A percentile compares a stretch with the other conserved stretches of the same genome.
Evolutionary conservation across 352 stramenopile genomes (phyloP).

Genomic region (Pythium dissotocum): DNA sequence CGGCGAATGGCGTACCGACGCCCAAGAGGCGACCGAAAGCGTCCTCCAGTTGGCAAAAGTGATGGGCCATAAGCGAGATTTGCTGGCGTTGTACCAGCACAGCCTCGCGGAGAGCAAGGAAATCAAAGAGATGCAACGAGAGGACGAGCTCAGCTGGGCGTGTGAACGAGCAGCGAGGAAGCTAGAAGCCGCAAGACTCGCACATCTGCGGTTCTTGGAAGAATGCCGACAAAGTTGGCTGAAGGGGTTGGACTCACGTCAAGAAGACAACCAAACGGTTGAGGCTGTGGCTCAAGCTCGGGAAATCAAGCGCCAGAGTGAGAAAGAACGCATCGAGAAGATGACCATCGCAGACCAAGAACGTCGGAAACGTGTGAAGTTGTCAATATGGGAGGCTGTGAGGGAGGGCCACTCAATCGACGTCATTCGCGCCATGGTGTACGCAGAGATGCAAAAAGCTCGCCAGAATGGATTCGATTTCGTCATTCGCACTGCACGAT

Average conservation of each 20-base stretch:
- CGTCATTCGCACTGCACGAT: constrained; percentile 43
- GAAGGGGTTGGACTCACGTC: constrained; percentile 37
- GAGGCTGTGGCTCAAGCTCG: constrained; percentile 18
- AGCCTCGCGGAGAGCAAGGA: constrained; percentile 32
- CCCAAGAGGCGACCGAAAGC: constrained; percentile 31
- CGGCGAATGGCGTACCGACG: constrained; percentile 48
- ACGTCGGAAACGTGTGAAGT: constrained; percentile 33
- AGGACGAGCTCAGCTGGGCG: constrained; percentile 36
- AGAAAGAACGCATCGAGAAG: constrained; percentile 9
- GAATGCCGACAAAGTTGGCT: constrained; percentile 35
- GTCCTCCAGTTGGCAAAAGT: constrained; percentile 36
- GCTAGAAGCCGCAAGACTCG: not conserved
- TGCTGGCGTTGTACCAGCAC: constrained; percentile 35
- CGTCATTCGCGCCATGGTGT: constrained; percentile 50
- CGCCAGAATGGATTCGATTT: constrained; percentile 62
- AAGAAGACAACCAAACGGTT: constrained; percentile 29
- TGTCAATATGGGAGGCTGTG: constrained; percentile 72
- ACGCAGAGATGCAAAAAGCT: constrained; percentile 64
- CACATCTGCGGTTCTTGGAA: constrained; percentile 18
- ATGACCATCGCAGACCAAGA: constrained; percentile 1
- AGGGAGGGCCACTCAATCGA: constrained; percentile 53
- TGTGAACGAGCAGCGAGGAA: constrained; percentile 8
- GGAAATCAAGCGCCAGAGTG: constrained; percentile 15
- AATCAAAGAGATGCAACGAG: constrained; percentile 35
- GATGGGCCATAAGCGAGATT: constrained; percentile 37